phyloP scores from a whole-genome alignment of 2,329 filamentous ascomycete species.

The Calonectria fujianensis region DNA sequence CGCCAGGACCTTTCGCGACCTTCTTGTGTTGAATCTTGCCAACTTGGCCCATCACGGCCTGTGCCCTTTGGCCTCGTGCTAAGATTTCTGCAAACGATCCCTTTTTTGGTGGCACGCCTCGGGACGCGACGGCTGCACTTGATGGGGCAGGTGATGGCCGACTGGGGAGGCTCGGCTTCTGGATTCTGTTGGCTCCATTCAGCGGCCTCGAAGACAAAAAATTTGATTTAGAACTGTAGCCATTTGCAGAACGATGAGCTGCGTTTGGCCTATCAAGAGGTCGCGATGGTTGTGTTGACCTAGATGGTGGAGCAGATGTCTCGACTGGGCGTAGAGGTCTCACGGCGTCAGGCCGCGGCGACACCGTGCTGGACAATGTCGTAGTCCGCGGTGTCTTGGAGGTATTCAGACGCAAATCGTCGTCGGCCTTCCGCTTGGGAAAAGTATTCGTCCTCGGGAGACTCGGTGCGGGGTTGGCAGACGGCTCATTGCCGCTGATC shows the following conservation, averaged over 20 bases:
- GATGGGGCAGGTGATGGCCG: slow-evolving; percentile 52
- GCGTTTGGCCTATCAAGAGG: slow-evolving; percentile 53
- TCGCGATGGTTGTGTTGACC: slow-evolving; percentile 49
- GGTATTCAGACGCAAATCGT: slow-evolving; percentile 65
- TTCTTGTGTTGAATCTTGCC: slow-evolving; percentile 86
- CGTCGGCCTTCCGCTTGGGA: slow-evolving; percentile 76
- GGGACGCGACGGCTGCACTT: slow-evolving; percentile 64
- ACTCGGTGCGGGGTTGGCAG: slow-evolving; percentile 58
- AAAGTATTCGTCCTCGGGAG: slow-evolving; percentile 53
- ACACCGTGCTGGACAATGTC: slow-evolving; percentile 51
- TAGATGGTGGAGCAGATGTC: slow-evolving; percentile 44
- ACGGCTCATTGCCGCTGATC: slow-evolving; percentile 72
- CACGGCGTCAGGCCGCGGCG: slow-evolving; percentile 46
- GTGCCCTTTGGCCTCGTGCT: slow-evolving; percentile 81
- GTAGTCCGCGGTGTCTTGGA: slow-evolving; percentile 65
- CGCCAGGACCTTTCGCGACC: slow-evolving; percentile 75
- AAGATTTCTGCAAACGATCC: slow-evolving; percentile 85
- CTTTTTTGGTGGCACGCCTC: slow-evolving; percentile 76
- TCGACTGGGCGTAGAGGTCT: slow-evolving; percentile 45
- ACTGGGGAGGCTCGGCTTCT: slow-evolving; percentile 51
- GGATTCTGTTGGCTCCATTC: slow-evolving; percentile 51
- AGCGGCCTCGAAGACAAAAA: slow-evolving; percentile 54
- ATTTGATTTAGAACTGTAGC: slow-evolving; percentile 42
- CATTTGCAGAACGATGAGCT: slow-evolving; percentile 49
- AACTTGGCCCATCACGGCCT: slow-evolving; percentile 76